Conservation (phyloP, 306 rosid genomes). For the Dalbergia cochinchinensis region DNA sequence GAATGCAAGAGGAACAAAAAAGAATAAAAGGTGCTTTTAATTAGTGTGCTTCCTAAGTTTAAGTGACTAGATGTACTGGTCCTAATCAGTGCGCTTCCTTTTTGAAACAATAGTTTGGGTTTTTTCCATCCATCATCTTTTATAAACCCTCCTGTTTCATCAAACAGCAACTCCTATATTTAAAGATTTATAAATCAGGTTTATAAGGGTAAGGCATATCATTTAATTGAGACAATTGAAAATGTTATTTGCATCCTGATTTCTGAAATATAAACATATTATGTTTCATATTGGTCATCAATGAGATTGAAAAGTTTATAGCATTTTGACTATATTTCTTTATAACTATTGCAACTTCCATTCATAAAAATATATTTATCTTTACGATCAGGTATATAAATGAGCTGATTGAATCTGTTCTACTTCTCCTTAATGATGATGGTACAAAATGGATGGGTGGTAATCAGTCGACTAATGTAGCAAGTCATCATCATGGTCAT, state of each 20-base stretch:
- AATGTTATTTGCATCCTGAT: conserved; percentile 30
- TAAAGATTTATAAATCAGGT: background rate
- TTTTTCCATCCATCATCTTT: conserved; percentile 11
- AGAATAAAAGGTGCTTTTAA: background rate
- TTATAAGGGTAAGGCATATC: conserved; percentile 14
- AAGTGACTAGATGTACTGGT: conserved; percentile 18
- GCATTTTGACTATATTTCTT: conserved; percentile 13
- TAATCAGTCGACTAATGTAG: conserved; percentile 55
- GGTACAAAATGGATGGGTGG: conserved; percentile 47
- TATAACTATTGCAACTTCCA: conserved; percentile 29
- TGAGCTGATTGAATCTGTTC: conserved; percentile 80
- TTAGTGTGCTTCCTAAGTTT: conserved; percentile 14
- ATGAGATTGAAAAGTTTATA: background rate
- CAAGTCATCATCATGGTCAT: conserved; percentile 54
- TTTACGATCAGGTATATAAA: conserved; percentile 80
- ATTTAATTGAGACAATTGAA: conserved; percentile 10
- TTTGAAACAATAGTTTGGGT: conserved; percentile 30
- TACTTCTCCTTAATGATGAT: conserved; percentile 66
- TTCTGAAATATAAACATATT: background rate
- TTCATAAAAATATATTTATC: conserved; percentile 31
- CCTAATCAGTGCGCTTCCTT: conserved; percentile 20
- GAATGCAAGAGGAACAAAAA: conserved; percentile 4
- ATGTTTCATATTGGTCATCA: conserved; percentile 21
- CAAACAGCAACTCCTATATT: conserved; percentile 24
- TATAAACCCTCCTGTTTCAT: conserved; percentile 25